Percentiles rank a stretch among this genome's conserved stretches.
Conservation (phyloP, 352 stramenopile genomes). For the Phytopythium mirpurense region DNA sequence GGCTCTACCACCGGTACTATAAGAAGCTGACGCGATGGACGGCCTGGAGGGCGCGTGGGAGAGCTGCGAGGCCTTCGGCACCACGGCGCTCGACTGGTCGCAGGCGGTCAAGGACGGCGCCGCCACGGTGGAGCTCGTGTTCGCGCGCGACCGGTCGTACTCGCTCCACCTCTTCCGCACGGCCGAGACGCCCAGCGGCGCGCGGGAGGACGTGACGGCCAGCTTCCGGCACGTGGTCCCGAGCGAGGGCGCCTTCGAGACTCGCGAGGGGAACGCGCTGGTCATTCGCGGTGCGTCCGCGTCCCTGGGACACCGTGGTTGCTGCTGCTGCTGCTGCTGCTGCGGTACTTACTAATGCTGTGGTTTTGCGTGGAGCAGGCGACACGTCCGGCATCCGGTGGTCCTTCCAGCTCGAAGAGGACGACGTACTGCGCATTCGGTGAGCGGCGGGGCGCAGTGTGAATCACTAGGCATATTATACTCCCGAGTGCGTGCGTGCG, state of each 20-base stretch:
- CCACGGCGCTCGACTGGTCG: conserved; percentile 72
- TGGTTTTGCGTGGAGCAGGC: conserved; percentile 3
- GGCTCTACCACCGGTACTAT: no score
- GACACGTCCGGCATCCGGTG: conserved; percentile 54
- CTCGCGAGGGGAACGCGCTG: conserved; percentile 19
- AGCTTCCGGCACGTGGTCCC: conserved; percentile 51
- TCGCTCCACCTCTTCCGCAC: conserved; percentile 26
- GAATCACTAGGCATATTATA: no score
- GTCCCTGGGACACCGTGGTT: no score
- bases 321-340: no score
- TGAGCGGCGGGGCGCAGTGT: no score
- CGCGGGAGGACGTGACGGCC: conserved; percentile 32
- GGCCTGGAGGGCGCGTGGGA: conserved; percentile 37
- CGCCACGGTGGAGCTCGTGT: conserved; percentile 36
- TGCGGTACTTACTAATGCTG: no score
- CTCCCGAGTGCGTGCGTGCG: no score
- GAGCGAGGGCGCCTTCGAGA: conserved; percentile 31
- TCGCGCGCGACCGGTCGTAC: conserved; percentile 28
- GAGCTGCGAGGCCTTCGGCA: conserved; percentile 73
- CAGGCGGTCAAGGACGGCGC: conserved; percentile 52
- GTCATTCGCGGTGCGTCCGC: conserved; percentile 20
- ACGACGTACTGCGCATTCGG: conserved; percentile 52
- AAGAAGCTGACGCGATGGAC: conserved; percentile 12
- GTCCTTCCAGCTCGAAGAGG: conserved; percentile 67
- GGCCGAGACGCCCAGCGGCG: conserved; percentile 5